Conservation (phyloP, 257 asterid species). For the Knoxia roxburghii region DNA sequence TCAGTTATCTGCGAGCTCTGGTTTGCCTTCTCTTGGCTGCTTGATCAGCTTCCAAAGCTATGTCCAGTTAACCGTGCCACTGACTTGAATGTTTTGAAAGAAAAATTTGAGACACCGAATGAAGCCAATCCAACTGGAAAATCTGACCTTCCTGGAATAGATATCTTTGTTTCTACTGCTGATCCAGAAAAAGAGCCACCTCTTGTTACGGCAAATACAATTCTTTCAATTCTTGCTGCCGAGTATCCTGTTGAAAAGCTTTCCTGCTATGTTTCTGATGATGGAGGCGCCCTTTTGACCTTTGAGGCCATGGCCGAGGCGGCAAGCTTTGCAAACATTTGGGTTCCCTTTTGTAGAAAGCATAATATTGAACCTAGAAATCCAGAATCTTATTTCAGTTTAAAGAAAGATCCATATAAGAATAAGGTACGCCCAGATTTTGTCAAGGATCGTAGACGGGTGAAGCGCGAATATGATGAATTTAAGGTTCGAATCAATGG, state of each 20-base stretch:
- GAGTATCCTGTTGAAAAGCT: constrained; percentile 86
- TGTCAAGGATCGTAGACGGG: constrained; percentile 81
- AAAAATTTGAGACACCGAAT: constrained; percentile 63
- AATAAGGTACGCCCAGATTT: constrained; percentile 73
- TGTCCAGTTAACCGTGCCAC: constrained; percentile 80
- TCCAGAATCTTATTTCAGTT: constrained; percentile 71
- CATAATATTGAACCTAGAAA: constrained; percentile 77
- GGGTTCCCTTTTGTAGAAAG: constrained; percentile 89
- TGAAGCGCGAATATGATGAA: constrained; percentile 86
- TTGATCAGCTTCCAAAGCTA: constrained; percentile 82
- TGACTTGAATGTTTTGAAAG: constrained; percentile 65
- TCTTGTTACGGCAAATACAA: constrained; percentile 78
- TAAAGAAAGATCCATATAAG: constrained; percentile 78
- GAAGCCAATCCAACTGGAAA: constrained; percentile 65
- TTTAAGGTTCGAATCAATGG: constrained; percentile 83
- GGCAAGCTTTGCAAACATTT: constrained; percentile 78
- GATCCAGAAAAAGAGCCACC: constrained; percentile 97
- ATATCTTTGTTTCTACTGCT: constrained; percentile 78
- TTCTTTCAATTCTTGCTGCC: constrained; percentile 79
- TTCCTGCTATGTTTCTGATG: constrained; percentile 87
- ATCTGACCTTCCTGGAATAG: constrained; percentile 87
- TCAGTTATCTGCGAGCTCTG: constrained; percentile 74
- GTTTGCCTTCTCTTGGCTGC: constrained; percentile 94
- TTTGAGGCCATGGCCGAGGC: constrained; percentile 98
- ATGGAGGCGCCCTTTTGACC: constrained; percentile 82